Evolutionary conservation across 148 eudicot species (phyloP), one percentile per base, ranked within the genome.

Genomic region (Vaccinium darrowii): DNA sequence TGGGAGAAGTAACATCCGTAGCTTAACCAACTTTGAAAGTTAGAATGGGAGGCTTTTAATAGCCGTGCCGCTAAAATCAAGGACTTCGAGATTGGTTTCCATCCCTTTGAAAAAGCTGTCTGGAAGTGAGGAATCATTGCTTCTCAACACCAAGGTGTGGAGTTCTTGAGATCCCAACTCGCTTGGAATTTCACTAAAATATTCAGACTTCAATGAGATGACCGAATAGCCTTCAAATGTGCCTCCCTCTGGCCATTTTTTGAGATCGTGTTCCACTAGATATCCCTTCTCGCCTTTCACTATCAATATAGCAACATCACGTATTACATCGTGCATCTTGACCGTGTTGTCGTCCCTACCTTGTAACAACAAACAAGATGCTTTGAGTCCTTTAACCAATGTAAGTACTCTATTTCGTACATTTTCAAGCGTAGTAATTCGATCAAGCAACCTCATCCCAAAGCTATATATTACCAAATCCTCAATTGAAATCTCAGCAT

Each of bases 241-340:
- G 27, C 56, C 65, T 27, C 33, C 13, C 10, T 69, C 56, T n/a
- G 60, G 78, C 53, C 84, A 47, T 13, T 36, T 58, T 53, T 69
- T 12, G 51, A 50, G 39, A 82, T 50, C 62, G 18, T 69, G 39
- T 19, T 9, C 7, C 21, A 52, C 84, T 19, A 63, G 78, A 50
- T n/a, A 39, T 49, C 12, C 16, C 79, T 15, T 56, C 53, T 84
- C 25, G 11, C 73, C 84, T 51, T 43, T 14, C 23, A 82, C 74
- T 11, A 84, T 81, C 1, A 50, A 63, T 13, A 81, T 58, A 18
- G 76, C 83, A 2, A 84, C 81, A 25, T 76, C 78, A 10, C 86
- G 54, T 12, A 84, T 85, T n/a, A 87, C 81, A 51, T 78, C 58
- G 1, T 50, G 80, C 80, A 78, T 78, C 1, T n/a, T 78, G 16